Evolutionary conservation across 176 grass and related monocot genomes (phyloP), one percentile per base, ranked within the genome.

Genomic region (Saccharum officinarum): DNA sequence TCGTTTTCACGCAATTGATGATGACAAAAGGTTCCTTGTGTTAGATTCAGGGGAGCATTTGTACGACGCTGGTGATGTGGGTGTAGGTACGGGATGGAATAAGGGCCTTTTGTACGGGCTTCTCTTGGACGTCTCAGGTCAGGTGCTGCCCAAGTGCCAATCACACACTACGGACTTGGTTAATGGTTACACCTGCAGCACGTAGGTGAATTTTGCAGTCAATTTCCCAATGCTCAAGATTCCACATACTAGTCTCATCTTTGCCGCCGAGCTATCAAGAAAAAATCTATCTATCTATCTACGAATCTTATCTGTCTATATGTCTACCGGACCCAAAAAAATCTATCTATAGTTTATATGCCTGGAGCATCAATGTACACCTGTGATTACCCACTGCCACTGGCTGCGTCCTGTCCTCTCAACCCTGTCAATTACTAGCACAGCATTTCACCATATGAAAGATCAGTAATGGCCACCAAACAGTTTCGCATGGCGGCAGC

Each of bases 41-140:
- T n/a, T 52, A 10, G 2, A 52, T 47, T 14, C 42, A 46, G 30
- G 78, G 47, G 28, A 80, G 44, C 64, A 69, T 69, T 23, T 52
- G 79, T 37, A 81, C 79, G 64, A 45, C 30, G 44, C 78, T 69
- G 78, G 63, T 52, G 78, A 65, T 80, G 64, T 52, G 78, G 16
- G 23, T 66, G 30, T 8, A 46, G 11, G 28, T 50, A 37, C 42
- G 42, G 26, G 25, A 6, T 11, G 5, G 77, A 30, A 33, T 33
- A 7, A 1, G 5, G 30, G 22, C 44, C 28, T 69, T n/a, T 31
- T 18, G 41, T 14, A 67, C 78, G 42, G 77, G 28, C 6, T 2
- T 10, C 45, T 15, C 14, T 44, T 8, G 17, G 33, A 18, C 47
- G 54, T 62, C 75, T 25, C 6, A 25, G n/a, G n/a, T n/a, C n/a